A percentile compares a stretch with the other conserved stretches of the same genome.
Evolutionary conservation across 176 grass and related monocot species (phyloP).

Genomic region (Urochloa ruziziensis): DNA sequence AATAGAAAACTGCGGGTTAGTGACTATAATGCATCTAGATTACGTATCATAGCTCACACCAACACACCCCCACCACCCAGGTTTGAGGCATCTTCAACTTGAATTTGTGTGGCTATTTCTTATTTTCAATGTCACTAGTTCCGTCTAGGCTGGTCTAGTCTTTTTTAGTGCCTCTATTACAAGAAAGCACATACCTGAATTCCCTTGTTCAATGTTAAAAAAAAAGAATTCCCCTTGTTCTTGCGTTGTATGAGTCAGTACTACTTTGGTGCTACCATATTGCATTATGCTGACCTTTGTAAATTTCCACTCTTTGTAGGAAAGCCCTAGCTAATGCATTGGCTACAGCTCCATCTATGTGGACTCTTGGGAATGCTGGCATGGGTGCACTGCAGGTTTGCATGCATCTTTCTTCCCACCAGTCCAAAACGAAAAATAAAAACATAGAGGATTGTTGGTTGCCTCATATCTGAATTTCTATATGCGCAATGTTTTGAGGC

Average conservation of each 20-base stretch:
- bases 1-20: not conserved
- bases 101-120: not conserved
- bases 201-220: too few species aligned
- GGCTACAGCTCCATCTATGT: conserved; percentile 94
- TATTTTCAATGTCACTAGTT: not conserved
- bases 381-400: conserved; percentile 93
- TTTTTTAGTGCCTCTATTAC: not conserved
- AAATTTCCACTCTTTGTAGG: conserved; percentile 52
- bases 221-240: not conserved
- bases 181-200: too few species aligned
- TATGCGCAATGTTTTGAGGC: not conserved
- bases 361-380: conserved; percentile 93
- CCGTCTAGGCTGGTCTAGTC: not conserved
- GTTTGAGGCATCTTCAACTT: not conserved
- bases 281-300: conserved; percentile 1
- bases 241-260: not conserved
- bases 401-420: conserved; percentile 9
- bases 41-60: not conserved
- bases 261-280: conserved; percentile 4
- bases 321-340: conserved; percentile 98
- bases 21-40: too few species aligned
- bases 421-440: not conserved
- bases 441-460: not conserved
- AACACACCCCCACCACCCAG: not conserved
- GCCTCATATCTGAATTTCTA: not conserved